These are phyloP conservation scores for Cryphonectria nitschkei DNA, from an alignment of 2,329 filamentous ascomycete genomes.

Conservation along the genomic window DNA sequence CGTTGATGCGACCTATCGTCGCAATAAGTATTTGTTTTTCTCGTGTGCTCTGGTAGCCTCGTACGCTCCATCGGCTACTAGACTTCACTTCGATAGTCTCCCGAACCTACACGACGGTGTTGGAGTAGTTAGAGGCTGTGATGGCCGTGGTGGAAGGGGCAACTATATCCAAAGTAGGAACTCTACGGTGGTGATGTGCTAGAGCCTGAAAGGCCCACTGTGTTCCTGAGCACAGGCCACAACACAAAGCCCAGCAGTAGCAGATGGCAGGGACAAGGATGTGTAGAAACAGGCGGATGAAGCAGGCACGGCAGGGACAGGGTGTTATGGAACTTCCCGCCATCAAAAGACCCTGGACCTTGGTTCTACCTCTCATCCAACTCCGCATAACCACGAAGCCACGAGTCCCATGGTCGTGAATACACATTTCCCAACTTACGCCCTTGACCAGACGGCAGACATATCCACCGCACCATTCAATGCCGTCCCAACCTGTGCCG, in stretches of 20 bases:
- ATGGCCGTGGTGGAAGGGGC: neutral
- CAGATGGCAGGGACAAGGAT: neutral
- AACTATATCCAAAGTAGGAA: neutral
- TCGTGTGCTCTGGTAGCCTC: neutral
- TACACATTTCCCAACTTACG: neutral
- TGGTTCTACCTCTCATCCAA: neutral
- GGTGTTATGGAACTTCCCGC: constrained; percentile 1
- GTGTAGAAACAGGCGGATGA: neutral
- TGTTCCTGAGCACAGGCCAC: neutral
- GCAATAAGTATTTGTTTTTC: neutral
- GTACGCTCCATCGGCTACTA: neutral
- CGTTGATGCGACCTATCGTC: neutral
- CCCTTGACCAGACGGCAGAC: neutral
- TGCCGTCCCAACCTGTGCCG: neutral
- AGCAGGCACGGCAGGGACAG: neutral
- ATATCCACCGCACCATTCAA: neutral
- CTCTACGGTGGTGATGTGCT: neutral
- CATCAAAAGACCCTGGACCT: neutral
- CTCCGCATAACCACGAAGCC: neutral
- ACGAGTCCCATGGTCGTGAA: neutral
- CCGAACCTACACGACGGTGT: neutral
- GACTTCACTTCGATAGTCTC: neutral
- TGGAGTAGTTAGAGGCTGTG: neutral
- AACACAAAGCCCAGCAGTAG: neutral
- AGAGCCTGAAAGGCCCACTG: neutral